Percentiles rank a stretch among this genome's conserved stretches.
These are phyloP conservation scores for Komagataella pseudopastoris DNA, from an alignment of 805 yeast genomes.

Conservation along the genomic window DNA sequence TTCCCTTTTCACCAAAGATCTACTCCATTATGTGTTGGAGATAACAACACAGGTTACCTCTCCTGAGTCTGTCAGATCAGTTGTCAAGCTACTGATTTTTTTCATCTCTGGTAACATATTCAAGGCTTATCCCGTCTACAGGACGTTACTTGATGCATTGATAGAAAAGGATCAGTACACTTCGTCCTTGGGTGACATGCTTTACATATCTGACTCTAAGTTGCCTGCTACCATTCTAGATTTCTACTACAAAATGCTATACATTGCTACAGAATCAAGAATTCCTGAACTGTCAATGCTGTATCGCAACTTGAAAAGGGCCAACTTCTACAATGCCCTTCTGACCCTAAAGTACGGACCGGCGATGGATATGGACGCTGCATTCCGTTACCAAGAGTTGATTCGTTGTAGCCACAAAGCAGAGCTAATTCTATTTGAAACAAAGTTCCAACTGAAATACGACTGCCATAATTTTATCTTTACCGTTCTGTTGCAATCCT, in stretches of 20 bases:
- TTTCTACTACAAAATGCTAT: background rate
- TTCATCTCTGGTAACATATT: background rate
- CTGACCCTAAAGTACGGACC: background rate
- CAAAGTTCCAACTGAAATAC: slow-evolving; percentile 21
- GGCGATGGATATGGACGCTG: background rate
- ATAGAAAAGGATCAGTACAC: background rate
- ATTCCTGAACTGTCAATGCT: background rate
- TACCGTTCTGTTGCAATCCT: slow-evolving; percentile 22
- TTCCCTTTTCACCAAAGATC: slow-evolving; percentile 22
- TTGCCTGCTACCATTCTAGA: background rate
- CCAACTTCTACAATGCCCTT: background rate
- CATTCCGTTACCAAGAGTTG: background rate
- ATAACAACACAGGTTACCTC: slow-evolving; percentile 12
- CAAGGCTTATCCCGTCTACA: background rate
- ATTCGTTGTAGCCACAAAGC: background rate
- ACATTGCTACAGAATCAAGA: background rate
- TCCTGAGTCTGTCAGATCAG: background rate
- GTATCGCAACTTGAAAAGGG: background rate
- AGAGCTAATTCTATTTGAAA: background rate
- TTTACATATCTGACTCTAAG: background rate
- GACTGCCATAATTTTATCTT: slow-evolving; percentile 26
- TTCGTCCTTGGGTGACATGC: background rate
- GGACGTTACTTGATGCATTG: background rate
- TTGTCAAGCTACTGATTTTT: background rate
- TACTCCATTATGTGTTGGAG: slow-evolving; percentile 26